Percentiles rank a stretch among this genome's conserved stretches.
Conservation (phyloP, 1,139 yeast genomes). For the Entelexis sorbosivorans region DNA sequence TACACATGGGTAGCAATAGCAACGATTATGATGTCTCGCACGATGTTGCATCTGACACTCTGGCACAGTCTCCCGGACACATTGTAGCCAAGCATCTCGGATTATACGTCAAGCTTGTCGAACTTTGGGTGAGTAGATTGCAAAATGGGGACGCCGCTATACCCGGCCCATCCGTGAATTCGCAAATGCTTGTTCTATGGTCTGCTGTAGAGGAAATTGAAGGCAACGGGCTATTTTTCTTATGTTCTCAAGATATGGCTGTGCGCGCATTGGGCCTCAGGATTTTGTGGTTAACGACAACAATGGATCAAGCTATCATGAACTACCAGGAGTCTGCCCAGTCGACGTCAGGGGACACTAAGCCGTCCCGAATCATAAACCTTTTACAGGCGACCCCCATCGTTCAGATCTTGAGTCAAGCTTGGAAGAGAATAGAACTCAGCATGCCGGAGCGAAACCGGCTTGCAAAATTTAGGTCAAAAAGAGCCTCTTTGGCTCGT, state of each 20-base stretch:
- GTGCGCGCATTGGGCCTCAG: constrained; percentile 66
- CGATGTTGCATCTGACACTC: not conserved
- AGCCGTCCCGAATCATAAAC: constrained; percentile 68
- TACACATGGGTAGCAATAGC: constrained; percentile 9
- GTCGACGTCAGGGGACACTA: constrained; percentile 18
- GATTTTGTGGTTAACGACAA: constrained; percentile 63
- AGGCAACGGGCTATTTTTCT: constrained; percentile 85
- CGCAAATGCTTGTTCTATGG: constrained; percentile 67
- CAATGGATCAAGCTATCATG: constrained; percentile 71
- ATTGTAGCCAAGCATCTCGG: constrained; percentile 32
- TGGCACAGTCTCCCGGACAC: not conserved
- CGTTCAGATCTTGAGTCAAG: constrained; percentile 48
- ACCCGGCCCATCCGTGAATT: constrained; percentile 38
- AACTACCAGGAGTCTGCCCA: constrained; percentile 35
- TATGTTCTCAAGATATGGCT: constrained; percentile 76
- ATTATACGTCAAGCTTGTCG: constrained; percentile 65
- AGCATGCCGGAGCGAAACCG: constrained; percentile 76
- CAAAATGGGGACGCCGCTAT: constrained; percentile 21
- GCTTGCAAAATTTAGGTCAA: constrained; percentile 50
- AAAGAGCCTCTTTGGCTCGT: constrained; percentile 53
- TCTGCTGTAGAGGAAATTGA: constrained; percentile 88
- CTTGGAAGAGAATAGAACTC: constrained; percentile 41
- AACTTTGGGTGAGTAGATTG: constrained; percentile 55
- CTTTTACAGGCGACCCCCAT: constrained; percentile 63
- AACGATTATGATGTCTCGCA: constrained; percentile 3